These are phyloP conservation scores for Cochlearia excelsa DNA, from an alignment of 345 rosid species.

Conservation along the genomic window DNA sequence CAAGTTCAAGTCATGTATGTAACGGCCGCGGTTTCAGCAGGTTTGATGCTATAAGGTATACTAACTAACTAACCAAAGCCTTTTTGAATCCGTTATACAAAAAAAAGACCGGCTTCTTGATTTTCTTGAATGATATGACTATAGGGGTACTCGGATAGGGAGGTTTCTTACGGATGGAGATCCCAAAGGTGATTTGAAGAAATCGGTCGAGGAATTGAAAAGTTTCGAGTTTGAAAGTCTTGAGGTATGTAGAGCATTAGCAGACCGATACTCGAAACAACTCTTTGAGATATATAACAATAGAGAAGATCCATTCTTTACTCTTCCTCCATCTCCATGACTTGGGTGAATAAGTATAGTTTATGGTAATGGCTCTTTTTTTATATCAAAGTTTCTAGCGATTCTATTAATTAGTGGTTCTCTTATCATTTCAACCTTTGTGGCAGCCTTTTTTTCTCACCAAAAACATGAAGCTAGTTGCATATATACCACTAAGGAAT, in stretches of 20 bases:
- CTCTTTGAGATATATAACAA: conserved; percentile 62
- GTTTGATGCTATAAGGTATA: conserved; percentile 61
- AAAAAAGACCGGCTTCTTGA: neutral
- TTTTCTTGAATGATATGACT: conserved; percentile 10
- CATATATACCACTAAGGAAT: no score
- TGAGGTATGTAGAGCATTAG: conserved; percentile 52
- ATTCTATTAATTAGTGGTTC: no score
- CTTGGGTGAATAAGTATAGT: no score
- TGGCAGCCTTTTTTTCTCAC: no score
- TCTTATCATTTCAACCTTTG: no score
- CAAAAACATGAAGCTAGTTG: no score
- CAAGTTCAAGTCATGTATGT: neutral
- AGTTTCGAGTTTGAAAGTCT: conserved; percentile 35
- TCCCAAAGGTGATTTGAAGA: conserved; percentile 50
- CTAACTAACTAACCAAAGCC: neutral
- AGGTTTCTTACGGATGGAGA: conserved; percentile 55
- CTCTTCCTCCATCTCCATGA: conserved; percentile 18
- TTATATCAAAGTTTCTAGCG: no score
- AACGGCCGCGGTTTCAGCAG: conserved; percentile 71
- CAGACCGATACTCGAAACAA: conserved; percentile 58
- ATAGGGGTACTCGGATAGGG: conserved; percentile 56
- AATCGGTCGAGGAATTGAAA: conserved; percentile 53
- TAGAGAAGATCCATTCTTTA: conserved; percentile 59
- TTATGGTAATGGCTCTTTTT: no score
- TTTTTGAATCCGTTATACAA: neutral